Conservation (phyloP, 164 flowering plant species). For the Euptelea pleiosperma region DNA sequence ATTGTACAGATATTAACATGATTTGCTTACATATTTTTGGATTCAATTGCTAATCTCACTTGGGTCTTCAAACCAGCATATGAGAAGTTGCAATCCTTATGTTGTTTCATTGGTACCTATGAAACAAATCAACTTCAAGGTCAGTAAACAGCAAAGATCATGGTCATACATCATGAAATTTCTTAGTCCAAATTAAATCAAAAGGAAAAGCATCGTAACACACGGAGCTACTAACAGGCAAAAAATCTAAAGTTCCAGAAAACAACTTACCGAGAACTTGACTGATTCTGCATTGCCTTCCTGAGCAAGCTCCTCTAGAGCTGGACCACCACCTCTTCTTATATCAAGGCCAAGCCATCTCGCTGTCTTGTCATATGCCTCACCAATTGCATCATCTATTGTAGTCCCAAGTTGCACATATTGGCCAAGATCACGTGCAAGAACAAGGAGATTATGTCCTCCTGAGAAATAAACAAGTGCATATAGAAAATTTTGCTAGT, state of each 20-base stretch:
- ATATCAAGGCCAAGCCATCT: conserved; percentile 98
- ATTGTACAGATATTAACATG: background rate
- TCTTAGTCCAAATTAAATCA: background rate
- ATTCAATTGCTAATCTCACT: conserved; percentile 85
- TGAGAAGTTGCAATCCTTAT: conserved; percentile 96
- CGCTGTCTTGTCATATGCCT: conserved; percentile 96
- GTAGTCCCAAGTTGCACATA: conserved; percentile 96
- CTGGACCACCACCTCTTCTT: conserved; percentile 93
- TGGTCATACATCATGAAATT: background rate
- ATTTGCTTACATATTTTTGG: conserved; percentile 66
- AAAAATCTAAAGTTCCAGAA: background rate
- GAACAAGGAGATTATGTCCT: conserved; percentile 92
- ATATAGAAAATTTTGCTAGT: background rate
- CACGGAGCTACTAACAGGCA: conserved; percentile 1
- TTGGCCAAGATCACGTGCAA: conserved; percentile 89
- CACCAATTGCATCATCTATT: conserved; percentile 98
- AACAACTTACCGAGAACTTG: conserved; percentile 50
- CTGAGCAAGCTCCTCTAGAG: conserved; percentile 83
- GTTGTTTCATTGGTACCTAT: conserved; percentile 91
- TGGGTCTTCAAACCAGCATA: conserved; percentile 98
- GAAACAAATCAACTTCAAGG: conserved; percentile 9
- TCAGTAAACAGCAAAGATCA: conserved; percentile 4
- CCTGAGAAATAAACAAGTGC: conserved; percentile 39
- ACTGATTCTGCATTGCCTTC: conserved; percentile 82
- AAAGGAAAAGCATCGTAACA: conserved; percentile 1